phyloP scores from a whole-genome alignment of 2,329 filamentous ascomycete genomes.

The Apiospora arundinis region DNA sequence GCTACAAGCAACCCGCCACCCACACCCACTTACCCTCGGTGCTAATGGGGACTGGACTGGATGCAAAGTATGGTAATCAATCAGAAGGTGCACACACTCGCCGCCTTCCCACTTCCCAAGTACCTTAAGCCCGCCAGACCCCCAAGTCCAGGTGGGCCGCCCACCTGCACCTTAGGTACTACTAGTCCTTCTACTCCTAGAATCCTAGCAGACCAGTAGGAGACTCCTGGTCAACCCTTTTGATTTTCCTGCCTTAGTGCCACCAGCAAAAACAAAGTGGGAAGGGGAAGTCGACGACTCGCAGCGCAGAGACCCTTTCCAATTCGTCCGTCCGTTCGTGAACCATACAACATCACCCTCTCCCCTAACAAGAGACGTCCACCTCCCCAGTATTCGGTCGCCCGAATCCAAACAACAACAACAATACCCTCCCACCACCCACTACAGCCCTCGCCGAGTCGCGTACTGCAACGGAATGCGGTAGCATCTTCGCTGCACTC shows the following conservation, averaged over 20 bases:
- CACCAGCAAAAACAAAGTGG: constrained; percentile 17
- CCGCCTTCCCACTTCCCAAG: not conserved
- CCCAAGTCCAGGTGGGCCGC: constrained; percentile 16
- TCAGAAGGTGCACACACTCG: constrained; percentile 13
- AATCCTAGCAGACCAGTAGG: not conserved
- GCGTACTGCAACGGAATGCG: constrained; percentile 22
- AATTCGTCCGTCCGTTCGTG: constrained; percentile 11
- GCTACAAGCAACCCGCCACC: not conserved
- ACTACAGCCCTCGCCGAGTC: constrained; percentile 19
- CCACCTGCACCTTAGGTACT: constrained; percentile 1
- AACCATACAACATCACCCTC: constrained; percentile 17
- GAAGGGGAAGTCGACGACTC: constrained; percentile 14
- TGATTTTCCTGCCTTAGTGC: constrained; percentile 17
- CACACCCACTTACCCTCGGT: constrained; percentile 8
- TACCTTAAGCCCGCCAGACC: constrained; percentile 15
- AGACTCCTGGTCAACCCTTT: constrained; percentile 8
- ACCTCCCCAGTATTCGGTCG: constrained; percentile 9
- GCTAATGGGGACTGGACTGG: not conserved
- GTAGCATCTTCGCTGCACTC: constrained; percentile 21
- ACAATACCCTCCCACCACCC: not conserved
- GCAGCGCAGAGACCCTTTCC: constrained; percentile 9
- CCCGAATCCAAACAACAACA: constrained; percentile 11
- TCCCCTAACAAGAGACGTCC: not conserved
- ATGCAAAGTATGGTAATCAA: constrained; percentile 8
- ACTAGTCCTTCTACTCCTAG: not conserved